Base-by-base conservation (phyloP, 2,329 filamentous ascomycete genomes). In the Aspergillus intermedius region DNA sequence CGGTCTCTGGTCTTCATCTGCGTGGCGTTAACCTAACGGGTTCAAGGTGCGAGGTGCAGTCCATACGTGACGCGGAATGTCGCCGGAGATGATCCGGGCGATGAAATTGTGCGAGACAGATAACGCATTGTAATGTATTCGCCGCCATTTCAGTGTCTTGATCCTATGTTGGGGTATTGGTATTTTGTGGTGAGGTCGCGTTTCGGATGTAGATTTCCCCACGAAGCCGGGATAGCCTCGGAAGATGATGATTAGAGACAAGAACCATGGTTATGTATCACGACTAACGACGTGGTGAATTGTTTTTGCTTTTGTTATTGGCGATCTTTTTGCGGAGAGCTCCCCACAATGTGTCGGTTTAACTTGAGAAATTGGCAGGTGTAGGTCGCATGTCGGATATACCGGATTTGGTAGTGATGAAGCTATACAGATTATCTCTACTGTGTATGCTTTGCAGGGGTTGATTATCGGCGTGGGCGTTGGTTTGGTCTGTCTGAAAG, bases 1-100 rank as follows among this genome's bases (percentile, higher is more conserved):
- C 15, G 34, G 34, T 17, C 34, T 35, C 5, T 35, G 34, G 5
- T 35, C 34, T 17, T 8, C 4, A 17, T 35, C 34, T 35, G 34
- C 34, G 10, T 35, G 34, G 34, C 5, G 3, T 35, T 35, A 35
- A 17, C 15, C 13, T 17, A 15, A 35, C 5, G 5, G 8, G 3
- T n/a, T 35, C 8, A 17, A 7, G 15, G 34, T 13, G 34, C 3
- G 13, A 12, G 4, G n/a, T 43, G 50, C 25, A 30, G 10, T 30
- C 25, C 51, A 45, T 48, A 60, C 58, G 58, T 9, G 57, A 58
- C 12, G 50, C 48, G 4, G 50, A 37, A 45, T 60, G 58, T 0
- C 58, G 49, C 23, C 53, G 52, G 5, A 60, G 47, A 52, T 60
- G 58, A 32, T 60, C 58, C 3, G 52, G 45, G 3, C 58, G 58